Percentiles rank a stretch among this genome's conserved stretches.
Evolutionary conservation across 257 asterid genomes (phyloP).

Genomic region (Nicotiana paniculata): DNA sequence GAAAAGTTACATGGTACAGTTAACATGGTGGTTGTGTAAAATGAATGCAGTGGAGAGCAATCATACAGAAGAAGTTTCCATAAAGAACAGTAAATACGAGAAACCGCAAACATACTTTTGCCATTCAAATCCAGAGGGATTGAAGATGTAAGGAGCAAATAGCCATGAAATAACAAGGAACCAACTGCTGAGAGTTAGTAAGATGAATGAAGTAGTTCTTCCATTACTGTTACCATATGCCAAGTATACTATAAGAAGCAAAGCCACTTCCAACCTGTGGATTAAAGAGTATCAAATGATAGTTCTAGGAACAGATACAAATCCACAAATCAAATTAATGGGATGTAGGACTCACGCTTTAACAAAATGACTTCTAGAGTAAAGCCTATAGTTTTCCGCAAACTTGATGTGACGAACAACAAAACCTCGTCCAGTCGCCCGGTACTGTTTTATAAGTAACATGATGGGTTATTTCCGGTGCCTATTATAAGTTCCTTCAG

Average conservation of each 20-base stretch:
- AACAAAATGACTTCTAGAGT: conserved; percentile 95
- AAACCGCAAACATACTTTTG: conserved; percentile 80
- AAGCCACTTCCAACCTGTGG: conserved; percentile 89
- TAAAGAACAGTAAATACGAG: not conserved
- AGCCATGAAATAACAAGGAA: conserved; percentile 97
- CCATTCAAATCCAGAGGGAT: conserved; percentile 99
- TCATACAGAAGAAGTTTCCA: conserved; percentile 13
- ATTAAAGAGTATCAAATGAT: not conserved
- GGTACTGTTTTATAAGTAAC: conserved; percentile 49
- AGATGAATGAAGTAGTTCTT: conserved; percentile 63
- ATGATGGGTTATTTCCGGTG: conserved; percentile 13
- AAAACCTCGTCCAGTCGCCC: conserved; percentile 98
- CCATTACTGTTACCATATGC: conserved; percentile 73
- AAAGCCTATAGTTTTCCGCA: conserved; percentile 93
- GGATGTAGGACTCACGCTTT: conserved; percentile 53
- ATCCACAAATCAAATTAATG: conserved; percentile 1
- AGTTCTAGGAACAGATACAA: not conserved
- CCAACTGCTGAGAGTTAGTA: conserved; percentile 90
- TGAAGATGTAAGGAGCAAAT: conserved; percentile 92
- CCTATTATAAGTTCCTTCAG: conserved; percentile 1
- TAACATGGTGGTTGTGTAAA: not conserved
- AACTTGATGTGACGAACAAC: conserved; percentile 95
- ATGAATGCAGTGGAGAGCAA: conserved; percentile 1
- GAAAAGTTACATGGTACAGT: not conserved
- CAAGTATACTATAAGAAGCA: conserved; percentile 82